phyloP scores from a whole-genome alignment of 805 yeast genomes.

The Yarrowia osloensis region DNA sequence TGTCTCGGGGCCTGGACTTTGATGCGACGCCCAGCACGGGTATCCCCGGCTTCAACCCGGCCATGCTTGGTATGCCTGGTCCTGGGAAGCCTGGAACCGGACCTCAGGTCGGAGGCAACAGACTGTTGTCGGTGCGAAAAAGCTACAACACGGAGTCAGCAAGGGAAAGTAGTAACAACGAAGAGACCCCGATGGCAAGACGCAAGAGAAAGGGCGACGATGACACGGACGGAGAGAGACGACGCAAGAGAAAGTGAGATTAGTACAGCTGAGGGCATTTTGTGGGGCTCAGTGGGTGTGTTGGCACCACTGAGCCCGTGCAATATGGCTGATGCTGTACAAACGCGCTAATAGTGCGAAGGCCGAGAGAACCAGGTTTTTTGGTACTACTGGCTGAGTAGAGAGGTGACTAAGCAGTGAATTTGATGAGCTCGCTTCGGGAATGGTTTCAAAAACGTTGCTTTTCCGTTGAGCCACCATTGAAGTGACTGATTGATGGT shows the following conservation, averaged over 20 bases:
- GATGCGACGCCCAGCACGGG: constrained; percentile 69
- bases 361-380: background rate
- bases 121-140: constrained; percentile 9
- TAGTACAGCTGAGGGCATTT: background rate
- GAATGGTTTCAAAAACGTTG: no score
- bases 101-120: constrained; percentile 9
- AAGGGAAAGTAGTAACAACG: constrained; percentile 24
- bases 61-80: constrained; percentile 47
- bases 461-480: no score
- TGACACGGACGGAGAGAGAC: constrained; percentile 19
- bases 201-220: constrained; percentile 20
- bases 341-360: background rate
- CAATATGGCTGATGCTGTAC: background rate
- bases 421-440: no score
- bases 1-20: constrained; percentile 56
- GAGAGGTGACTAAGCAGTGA: background rate
- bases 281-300: background rate
- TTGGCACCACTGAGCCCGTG: background rate
- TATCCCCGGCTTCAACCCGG: constrained; percentile 73
- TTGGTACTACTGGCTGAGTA: background rate
- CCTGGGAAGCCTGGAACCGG: constrained; percentile 8
- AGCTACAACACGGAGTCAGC: constrained; percentile 22
- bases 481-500: background rate
- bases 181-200: constrained; percentile 19
- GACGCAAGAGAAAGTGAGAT: constrained; percentile 20